Base-by-base conservation (phyloP, 1,284 basidiomycete genomes). In the Entoloma clypeatum region DNA sequence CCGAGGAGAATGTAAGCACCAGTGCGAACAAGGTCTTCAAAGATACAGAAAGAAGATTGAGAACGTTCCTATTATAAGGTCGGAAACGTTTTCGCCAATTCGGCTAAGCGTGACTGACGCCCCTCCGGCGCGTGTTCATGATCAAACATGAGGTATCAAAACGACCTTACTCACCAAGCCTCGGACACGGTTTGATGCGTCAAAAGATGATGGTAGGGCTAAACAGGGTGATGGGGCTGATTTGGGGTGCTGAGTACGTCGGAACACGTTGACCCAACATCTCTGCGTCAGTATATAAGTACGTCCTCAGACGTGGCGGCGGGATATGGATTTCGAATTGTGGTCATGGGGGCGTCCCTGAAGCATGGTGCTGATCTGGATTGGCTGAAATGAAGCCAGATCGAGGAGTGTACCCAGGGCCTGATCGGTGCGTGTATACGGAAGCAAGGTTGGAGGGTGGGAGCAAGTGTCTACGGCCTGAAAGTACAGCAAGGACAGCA, bases 61-160 rank as follows among this genome's bases (percentile, higher is more conserved):
- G 46, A 49, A 44, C 36, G 38, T 49, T 52, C 52, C 55, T 51
- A 52, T 51, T 52, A 49, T 57, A 48, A 30, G 46, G 39, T 45
- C 36, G 37, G 36, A 23, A 40, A 43, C 44, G 43, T 45, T 47
- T 51, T 48, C 36, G 34, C 42, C 55, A 58, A 45, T 49, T 52
- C 52, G 55, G 55, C 60, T 37, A 65, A 72, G 69, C 67, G 70
- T 76, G 72, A 71, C 63, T 63, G 61, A 64, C 68, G 64, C 53
- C 61, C 67, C 57, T 59, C 59, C 63, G 60, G 61, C 61, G 75
- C 77, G 74, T 79, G 76, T 71, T n/a, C n/a, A n/a, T n/a, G n/a
- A n/a, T n/a, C 63, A 44, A 62, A 71, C 76, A 79, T 75, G 76
- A 79, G 77, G 76, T 71, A 54, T 59, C 60, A 57, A 62, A 60